Evolutionary conservation across 2,329 filamentous ascomycete genomes (phyloP), one percentile per base, ranked within the genome.

Genomic region (Aspergillus fructus): DNA sequence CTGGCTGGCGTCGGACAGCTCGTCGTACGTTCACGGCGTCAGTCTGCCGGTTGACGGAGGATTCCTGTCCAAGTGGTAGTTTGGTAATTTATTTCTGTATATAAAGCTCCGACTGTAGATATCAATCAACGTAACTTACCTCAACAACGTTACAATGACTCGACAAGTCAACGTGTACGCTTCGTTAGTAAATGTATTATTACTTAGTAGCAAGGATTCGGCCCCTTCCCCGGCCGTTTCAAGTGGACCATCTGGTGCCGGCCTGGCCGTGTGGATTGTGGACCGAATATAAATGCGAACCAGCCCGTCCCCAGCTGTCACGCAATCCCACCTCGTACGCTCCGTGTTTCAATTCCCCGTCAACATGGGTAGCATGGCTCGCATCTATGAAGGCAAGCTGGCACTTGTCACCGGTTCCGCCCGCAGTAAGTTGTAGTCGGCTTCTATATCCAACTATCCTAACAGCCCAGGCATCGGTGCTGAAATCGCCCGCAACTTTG

Each of bases 31-130:
- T 11, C 71, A 66, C 3, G 70, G 68, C 4, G 58, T 68, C 43
- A 65, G 59, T 24, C 21, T 74, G 15, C 69, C 69, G 8, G 64
- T 73, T 30, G 69, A 72, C 52, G 71, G 67, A 48, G 69, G 72
- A 1, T 59, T 49, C 21, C n/a, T 45, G 3, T 45, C 42, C 23
- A 45, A 45, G 21, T 45, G 42, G 42, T 45, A 45, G 42, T 3
- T 1, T 11, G 5, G 24, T 24, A 7, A 2, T 24, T 24, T 6
- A 6, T 7, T 30, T 30, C 27, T 30, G 27, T 30, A 30, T 30
- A 30, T 30, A 30, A 30, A 30, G 8, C 27, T 30, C 27, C 27
- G 17, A 19, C 27, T 30, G 27, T 30, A 30, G 9, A 30, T 30
- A 30, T 30, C 27, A 30, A 30, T 30, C 9, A 12, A 9, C 27